Evolutionary conservation across 306 rosid species (phyloP).

Genomic region (Oxytropis ochrocephala): DNA sequence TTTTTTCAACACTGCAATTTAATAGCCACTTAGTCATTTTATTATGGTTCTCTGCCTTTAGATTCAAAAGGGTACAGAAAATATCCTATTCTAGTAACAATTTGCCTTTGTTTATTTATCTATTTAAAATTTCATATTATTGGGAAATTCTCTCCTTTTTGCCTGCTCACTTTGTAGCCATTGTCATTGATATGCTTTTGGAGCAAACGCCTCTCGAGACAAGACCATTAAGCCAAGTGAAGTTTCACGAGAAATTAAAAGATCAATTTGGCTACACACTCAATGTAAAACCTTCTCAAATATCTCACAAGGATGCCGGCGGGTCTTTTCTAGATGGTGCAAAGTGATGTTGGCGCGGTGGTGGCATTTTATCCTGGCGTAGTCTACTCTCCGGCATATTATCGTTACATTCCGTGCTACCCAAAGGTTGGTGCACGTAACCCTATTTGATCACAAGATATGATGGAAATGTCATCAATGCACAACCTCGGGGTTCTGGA

Average conservation of each 20-base stretch:
- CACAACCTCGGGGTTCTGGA: constrained; percentile 84
- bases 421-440: constrained; percentile 70
- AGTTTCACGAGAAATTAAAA: constrained; percentile 54
- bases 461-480: constrained; percentile 73
- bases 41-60: neutral
- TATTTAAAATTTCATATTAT: constrained; percentile 12
- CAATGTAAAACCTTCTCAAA: constrained; percentile 58
- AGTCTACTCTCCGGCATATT: constrained; percentile 72
- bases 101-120: constrained; percentile 2
- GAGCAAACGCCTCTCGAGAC: constrained; percentile 69
- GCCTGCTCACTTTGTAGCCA: constrained; percentile 18
- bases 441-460: constrained; percentile 88
- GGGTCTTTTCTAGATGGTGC: constrained; percentile 70
- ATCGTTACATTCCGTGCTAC: constrained; percentile 87
- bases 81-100: neutral
- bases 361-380: constrained; percentile 84
- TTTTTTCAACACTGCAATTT: neutral
- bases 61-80: neutral
- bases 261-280: constrained; percentile 73
- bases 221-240: constrained; percentile 43
- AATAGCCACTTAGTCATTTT: neutral
- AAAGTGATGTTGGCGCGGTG: constrained; percentile 63
- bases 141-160: neutral
- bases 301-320: constrained; percentile 74
- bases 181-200: constrained; percentile 43